Evolutionary conservation across 2,329 filamentous ascomycete species (phyloP).

Genomic region (Paecilomyces sp.): DNA sequence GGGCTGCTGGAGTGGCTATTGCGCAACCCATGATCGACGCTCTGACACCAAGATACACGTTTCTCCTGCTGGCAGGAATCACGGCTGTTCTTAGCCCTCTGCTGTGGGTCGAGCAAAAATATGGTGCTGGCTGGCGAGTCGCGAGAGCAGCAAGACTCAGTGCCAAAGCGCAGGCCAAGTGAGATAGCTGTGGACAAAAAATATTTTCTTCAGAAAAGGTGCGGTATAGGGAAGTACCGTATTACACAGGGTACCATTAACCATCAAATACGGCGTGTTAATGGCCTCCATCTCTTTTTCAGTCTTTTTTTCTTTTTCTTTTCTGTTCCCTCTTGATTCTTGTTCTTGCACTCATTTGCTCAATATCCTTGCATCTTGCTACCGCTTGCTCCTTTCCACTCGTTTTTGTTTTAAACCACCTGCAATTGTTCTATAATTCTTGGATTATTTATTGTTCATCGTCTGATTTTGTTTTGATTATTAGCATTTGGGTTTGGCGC

Average conservation of each 20-base stretch:
- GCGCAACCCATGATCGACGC: slow-evolving; percentile 25
- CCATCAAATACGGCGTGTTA: background rate
- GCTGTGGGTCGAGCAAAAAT: slow-evolving; percentile 17
- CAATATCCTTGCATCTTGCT: background rate
- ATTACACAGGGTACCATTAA: background rate
- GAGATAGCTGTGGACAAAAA: background rate
- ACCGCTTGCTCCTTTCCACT: background rate
- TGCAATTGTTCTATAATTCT: background rate
- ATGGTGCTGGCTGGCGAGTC: slow-evolving; percentile 19
- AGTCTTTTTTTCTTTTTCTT: background rate
- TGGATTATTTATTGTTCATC: background rate
- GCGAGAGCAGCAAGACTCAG: slow-evolving; percentile 9
- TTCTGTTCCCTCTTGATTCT: background rate
- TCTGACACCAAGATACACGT: slow-evolving; percentile 19
- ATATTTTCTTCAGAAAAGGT: background rate
- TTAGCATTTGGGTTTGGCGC: background rate
- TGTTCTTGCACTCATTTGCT: background rate
- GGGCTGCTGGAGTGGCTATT: slow-evolving; percentile 26
- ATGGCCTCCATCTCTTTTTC: background rate
- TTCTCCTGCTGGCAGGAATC: slow-evolving; percentile 21
- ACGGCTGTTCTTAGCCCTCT: slow-evolving; percentile 17
- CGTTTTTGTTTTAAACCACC: background rate
- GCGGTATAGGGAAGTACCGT: background rate
- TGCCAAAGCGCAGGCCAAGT: background rate
- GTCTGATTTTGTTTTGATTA: background rate